Evolutionary conservation across 1,139 yeast species (phyloP), one percentile per base, ranked within the genome.

Genomic region (Diutina mesorugosa): DNA sequence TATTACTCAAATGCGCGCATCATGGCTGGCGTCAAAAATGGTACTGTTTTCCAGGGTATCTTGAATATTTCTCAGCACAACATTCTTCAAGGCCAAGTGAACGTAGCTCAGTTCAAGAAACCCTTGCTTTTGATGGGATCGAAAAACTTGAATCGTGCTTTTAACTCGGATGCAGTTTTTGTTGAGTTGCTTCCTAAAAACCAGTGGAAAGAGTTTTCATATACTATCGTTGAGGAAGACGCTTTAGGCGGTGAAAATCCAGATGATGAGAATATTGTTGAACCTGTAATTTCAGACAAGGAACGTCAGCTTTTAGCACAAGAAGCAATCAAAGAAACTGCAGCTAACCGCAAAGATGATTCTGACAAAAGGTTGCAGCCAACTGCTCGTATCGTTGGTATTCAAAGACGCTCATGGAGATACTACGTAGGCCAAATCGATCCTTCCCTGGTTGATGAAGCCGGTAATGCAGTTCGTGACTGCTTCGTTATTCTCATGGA

Each of bases 371-470:
- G 78, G 61, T 71, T 87, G 51, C 91, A 87, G 64, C 98, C 98
- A 32, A 91, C 99, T 0, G 99, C 96, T 3, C 82, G 83, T 63
- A 86, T 95, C 56, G 98, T 95, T 29, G 96, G 96, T 47, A 79
- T 95, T 45, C 76, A 85, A 55, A 86, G 90, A 71, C 82, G 99
- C 69, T 89, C 95, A 59, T 95, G 99, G 99, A 81, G 99, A 69
- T 85, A 86, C 63, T 95, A 91, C 65, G 99, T 93, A 55, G 99
- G 99, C 18, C 98, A 91, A 68, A 80, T 95, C 60, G 87, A 95
- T 5, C 87, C 95, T 52, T 80, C 85, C 45, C 85, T 96, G 3
- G 86, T 87, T 1, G 79, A 79, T 54, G 79, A 75, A 57, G 69
- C 72, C 14, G 81, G 83, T 16, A 77, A 78, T 61, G 80, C 95